phyloP scores from a whole-genome alignment of 2,329 filamentous ascomycete genomes.

The Phialemonium atrogriseum region DNA sequence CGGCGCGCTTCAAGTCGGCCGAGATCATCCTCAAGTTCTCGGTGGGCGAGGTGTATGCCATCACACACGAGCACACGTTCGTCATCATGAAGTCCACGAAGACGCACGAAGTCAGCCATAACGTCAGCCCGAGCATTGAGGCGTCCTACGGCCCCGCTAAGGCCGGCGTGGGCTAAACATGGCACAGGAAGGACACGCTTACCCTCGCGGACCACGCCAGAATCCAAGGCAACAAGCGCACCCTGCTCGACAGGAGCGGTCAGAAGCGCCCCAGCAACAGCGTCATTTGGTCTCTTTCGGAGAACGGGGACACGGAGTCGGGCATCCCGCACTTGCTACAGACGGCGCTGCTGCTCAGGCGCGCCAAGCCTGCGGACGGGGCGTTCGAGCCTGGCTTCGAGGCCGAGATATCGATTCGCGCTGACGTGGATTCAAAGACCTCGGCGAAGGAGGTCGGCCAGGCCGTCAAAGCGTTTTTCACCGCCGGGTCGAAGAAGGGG shows the following conservation, averaged over 20 bases:
- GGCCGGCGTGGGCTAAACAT: slow-evolving; percentile 2
- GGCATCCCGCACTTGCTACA: background rate
- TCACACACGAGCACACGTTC: background rate
- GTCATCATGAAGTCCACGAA: background rate
- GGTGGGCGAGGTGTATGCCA: background rate
- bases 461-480: background rate
- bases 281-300: background rate
- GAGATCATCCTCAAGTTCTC: background rate
- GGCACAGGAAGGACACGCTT: background rate
- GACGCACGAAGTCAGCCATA: slow-evolving; percentile 2
- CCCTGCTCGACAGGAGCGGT: background rate
- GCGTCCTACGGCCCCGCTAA: background rate
- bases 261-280: background rate
- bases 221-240: background rate
- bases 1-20: slow-evolving; percentile 1
- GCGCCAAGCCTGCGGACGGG: too few species aligned
- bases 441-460: background rate
- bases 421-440: background rate
- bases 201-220: background rate
- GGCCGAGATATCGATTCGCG: background rate
- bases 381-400: too few species aligned
- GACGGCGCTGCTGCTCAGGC: background rate
- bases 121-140: slow-evolving; percentile 3
- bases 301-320: background rate
- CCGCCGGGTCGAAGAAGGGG: background rate